These are phyloP conservation scores for Amanita pseudoporphyria DNA, from an alignment of 768 basidiomycete species.

Conservation along the genomic window DNA sequence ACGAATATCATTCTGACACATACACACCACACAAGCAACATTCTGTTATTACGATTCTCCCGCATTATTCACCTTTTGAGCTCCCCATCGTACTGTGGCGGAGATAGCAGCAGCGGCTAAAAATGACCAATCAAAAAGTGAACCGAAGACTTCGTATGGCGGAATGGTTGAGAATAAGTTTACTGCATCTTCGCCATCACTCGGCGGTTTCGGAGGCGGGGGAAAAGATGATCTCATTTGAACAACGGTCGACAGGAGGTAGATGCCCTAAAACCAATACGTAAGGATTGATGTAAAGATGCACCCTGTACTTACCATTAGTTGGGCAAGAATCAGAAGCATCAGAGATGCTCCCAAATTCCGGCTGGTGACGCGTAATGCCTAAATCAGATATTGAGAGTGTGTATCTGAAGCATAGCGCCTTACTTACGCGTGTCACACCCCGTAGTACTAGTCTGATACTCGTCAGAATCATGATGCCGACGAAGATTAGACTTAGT, in stretches of 20 bases:
- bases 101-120: slow-evolving; percentile 45
- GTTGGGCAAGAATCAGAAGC: slow-evolving; percentile 67
- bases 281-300: slow-evolving; percentile 3
- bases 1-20: no score
- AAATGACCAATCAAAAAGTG: slow-evolving; percentile 68
- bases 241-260: slow-evolving; percentile 73
- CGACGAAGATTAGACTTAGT: slow-evolving; percentile 60
- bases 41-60: slow-evolving; percentile 9
- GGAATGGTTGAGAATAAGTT: slow-evolving; percentile 71
- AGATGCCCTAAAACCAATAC: slow-evolving; percentile 51
- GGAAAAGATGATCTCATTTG: slow-evolving; percentile 80
- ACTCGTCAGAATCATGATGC: slow-evolving; percentile 66
- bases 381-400: slow-evolving; percentile 22
- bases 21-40: no score
- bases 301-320: slow-evolving; percentile 50
- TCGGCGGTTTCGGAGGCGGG: slow-evolving; percentile 28
- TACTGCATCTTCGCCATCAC: slow-evolving; percentile 10
- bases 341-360: slow-evolving; percentile 69
- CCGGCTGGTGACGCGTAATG: slow-evolving; percentile 53
- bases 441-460: slow-evolving; percentile 61
- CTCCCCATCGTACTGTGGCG: slow-evolving; percentile 44
- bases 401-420: slow-evolving; percentile 1
- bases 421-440: slow-evolving; percentile 42
- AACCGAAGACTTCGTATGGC: slow-evolving; percentile 62
- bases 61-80: slow-evolving; percentile 30